Base-by-base conservation (phyloP, 2,329 filamentous ascomycete genomes). In the Penicillium sp. region DNA sequence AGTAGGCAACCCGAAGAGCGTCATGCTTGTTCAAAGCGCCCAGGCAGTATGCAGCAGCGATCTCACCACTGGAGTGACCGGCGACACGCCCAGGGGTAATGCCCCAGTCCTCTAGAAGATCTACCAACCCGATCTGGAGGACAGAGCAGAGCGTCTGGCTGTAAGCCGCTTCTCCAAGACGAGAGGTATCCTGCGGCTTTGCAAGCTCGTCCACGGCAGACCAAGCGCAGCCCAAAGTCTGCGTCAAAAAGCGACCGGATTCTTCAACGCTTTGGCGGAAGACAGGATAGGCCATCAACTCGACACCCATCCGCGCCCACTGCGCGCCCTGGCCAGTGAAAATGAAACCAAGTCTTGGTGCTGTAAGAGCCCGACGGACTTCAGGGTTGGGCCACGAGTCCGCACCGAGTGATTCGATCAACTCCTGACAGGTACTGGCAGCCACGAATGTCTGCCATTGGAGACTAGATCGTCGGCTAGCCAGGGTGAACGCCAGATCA, bases 321-420 rank as follows among this genome's bases (percentile, higher is more conserved):
- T 58, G 55, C 1, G 55, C 55, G 0, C 55, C 55, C 15, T 56
- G 53, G 1, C 53, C 53, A 0, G 51, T 54, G 15, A 55, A 55
- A 0, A 49, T 34, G 15, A 53, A 48, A 5, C 30, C 36, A 1
- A 49, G 20, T 3, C 2, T 31, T 14, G 26, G 35, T n/a, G 14
- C 17, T 32, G 23, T 26, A n/a, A n/a, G 25, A 27, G 14, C 25
- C 11, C 25, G 25, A n/a, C 14, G 25, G 4, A 27, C 25, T n/a
- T 27, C 11, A n/a, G 10, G 11, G 25, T 27, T 6, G 25, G 14
- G 14, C 11, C 10, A 27, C 25, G 25, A 4, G 25, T 13, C 11
- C 14, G 11, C 4, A 27, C 10, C 11, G 11, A 9, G 4, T 1
- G 5, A 27, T 9, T 13, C 11, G 25, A 27, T 4, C 25, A 6